These are phyloP conservation scores for Dryadomyces quercus-mongolicae DNA, from an alignment of 2,329 filamentous ascomycete genomes.

Conservation along the genomic window DNA sequence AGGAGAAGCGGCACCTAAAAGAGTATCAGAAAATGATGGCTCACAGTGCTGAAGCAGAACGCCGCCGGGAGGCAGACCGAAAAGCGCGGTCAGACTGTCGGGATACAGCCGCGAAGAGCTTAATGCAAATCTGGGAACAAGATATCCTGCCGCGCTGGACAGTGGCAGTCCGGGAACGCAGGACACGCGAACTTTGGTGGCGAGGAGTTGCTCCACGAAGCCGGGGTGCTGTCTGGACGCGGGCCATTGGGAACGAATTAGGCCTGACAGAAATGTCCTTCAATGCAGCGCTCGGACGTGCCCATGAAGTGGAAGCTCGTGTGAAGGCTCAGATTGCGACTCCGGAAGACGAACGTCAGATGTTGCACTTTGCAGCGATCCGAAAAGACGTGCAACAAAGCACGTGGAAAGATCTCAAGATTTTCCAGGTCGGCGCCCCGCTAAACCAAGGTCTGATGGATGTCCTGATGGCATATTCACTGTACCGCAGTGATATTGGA, in stretches of 20 bases:
- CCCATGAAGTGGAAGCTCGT: constrained; percentile 47
- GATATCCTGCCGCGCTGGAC: constrained; percentile 68
- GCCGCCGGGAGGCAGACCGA: constrained; percentile 41
- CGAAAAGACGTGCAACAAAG: constrained; percentile 47
- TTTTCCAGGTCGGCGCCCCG: constrained; percentile 56
- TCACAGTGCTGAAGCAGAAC: constrained; percentile 45
- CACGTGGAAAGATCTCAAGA: constrained; percentile 60
- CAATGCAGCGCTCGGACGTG: constrained; percentile 56
- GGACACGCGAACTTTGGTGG: constrained; percentile 73
- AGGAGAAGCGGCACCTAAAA: constrained; percentile 79
- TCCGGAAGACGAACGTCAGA: constrained; percentile 41
- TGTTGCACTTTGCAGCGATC: constrained; percentile 51
- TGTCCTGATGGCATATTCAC: constrained; percentile 65
- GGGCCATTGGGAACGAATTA: constrained; percentile 62
- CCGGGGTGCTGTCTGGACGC: constrained; percentile 57
- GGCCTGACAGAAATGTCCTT: constrained; percentile 56
- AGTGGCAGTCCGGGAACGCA: constrained; percentile 53
- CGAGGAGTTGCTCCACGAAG: constrained; percentile 60
- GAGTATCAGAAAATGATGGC: constrained; percentile 79
- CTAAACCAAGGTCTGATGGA: constrained; percentile 57
- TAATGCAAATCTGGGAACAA: constrained; percentile 59
- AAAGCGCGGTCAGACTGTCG: constrained; percentile 38
- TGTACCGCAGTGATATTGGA: constrained; percentile 73
- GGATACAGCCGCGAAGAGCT: constrained; percentile 40
- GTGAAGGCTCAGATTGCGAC: constrained; percentile 37